Conservation (phyloP, 2,329 filamentous ascomycete genomes). For the Aureobasidium sp. region DNA sequence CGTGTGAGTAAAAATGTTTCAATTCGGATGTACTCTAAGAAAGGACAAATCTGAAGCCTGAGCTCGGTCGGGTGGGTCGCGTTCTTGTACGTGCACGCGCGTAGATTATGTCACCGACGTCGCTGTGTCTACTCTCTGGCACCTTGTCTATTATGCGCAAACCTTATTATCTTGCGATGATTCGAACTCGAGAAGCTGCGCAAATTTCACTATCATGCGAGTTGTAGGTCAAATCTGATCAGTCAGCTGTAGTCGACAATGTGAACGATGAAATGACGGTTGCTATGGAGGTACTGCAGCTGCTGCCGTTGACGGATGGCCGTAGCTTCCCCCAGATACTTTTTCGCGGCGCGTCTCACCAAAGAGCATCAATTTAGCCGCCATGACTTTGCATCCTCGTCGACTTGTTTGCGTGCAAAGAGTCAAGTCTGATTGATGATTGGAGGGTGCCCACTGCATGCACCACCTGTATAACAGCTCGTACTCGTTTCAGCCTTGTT, state of each 20-base stretch:
- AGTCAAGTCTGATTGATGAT: neutral
- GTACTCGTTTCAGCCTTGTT: neutral
- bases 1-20: neutral
- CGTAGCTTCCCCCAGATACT: conserved; percentile 11
- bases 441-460: neutral
- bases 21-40: neutral
- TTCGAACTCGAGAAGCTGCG: neutral
- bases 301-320: neutral
- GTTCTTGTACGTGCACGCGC: neutral
- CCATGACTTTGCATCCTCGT: neutral
- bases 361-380: neutral
- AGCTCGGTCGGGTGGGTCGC: neutral
- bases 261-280: neutral
- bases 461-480: neutral
- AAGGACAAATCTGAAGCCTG: neutral
- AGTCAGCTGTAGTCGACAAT: no score
- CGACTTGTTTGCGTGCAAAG: neutral
- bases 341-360: conserved; percentile 3
- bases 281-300: neutral
- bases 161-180: neutral
- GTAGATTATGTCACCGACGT: neutral
- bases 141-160: neutral
- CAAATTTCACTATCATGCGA: no score
- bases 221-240: neutral
- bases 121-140: neutral